A percentile compares a stretch with the other conserved stretches of the same genome.
Evolutionary conservation across 352 stramenopile genomes (phyloP).

Genomic region (Phytopythium chamaehyphon): DNA sequence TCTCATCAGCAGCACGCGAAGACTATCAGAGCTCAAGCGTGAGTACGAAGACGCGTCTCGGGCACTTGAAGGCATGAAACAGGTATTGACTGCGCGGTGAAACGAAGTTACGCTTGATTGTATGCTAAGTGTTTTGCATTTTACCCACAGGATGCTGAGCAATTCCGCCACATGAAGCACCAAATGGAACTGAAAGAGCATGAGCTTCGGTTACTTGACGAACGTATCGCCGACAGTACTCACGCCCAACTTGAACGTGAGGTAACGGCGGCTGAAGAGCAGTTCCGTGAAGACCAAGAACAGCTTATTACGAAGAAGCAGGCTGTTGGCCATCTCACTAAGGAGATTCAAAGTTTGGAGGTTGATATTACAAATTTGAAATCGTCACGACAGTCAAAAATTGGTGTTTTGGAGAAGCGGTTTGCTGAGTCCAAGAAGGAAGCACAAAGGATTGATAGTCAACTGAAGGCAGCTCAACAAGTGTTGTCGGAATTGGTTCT

Average conservation of each 20-base stretch:
- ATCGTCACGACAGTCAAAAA: slow-evolving; percentile 73
- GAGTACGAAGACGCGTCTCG: slow-evolving; percentile 61
- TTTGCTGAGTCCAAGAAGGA: slow-evolving; percentile 78
- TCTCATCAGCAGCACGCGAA: slow-evolving; percentile 63
- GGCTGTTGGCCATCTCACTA: slow-evolving; percentile 69
- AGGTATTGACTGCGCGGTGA: slow-evolving; percentile 42
- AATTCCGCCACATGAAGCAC: slow-evolving; percentile 70
- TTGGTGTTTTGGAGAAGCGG: slow-evolving; percentile 72
- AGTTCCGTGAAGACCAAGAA: slow-evolving; percentile 67
- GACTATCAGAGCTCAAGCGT: slow-evolving; percentile 62
- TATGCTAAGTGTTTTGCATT: background rate
- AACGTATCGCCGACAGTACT: slow-evolving; percentile 74
- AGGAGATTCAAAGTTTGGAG: slow-evolving; percentile 68
- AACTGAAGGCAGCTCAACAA: slow-evolving; percentile 64
- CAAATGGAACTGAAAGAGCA: slow-evolving; percentile 85
- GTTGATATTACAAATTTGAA: slow-evolving; percentile 82
- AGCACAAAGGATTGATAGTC: slow-evolving; percentile 48
- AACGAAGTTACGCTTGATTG: slow-evolving; percentile 2
- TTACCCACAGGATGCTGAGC: slow-evolving; percentile 47
- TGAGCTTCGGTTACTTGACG: slow-evolving; percentile 68
- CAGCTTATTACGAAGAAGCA: slow-evolving; percentile 59
- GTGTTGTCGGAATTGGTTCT: slow-evolving; percentile 69
- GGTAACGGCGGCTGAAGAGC: slow-evolving; percentile 57
- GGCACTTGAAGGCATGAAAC: slow-evolving; percentile 61
- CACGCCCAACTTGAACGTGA: slow-evolving; percentile 78